Conservation (phyloP, 2,329 filamentous ascomycete species). For the Phialemoniopsis sp. region DNA sequence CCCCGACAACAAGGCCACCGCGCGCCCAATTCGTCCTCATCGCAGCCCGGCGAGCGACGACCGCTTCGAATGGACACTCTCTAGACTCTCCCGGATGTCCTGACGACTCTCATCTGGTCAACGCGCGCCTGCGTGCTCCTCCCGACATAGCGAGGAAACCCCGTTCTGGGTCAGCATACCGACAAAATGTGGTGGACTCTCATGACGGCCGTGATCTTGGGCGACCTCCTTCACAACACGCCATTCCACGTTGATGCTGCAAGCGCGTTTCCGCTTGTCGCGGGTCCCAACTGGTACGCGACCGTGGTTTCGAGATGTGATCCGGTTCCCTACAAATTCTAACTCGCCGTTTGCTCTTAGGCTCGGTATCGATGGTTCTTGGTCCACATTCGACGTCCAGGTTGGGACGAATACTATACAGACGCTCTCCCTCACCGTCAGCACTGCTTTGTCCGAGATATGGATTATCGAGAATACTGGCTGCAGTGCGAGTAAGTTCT, state of each 20-base stretch:
- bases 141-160: neutral
- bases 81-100: neutral
- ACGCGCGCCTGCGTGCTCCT: neutral
- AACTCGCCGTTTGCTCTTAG: conserved; percentile 24
- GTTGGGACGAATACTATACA: conserved; percentile 36
- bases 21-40: too few species aligned
- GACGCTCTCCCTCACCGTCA: conserved; percentile 53
- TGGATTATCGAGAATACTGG: conserved; percentile 66
- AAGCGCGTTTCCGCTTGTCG: conserved; percentile 9
- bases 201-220: conserved; percentile 15
- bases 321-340: too few species aligned
- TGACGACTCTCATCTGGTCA: neutral
- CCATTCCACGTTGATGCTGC: conserved; percentile 10
- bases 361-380: conserved; percentile 64
- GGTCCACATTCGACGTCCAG: conserved; percentile 65
- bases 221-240: conserved; percentile 16
- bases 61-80: too few species aligned
- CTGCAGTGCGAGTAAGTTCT: conserved; percentile 49
- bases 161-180: neutral
- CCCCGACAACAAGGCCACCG: too few species aligned
- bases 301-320: too few species aligned
- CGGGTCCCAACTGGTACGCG: conserved; percentile 19
- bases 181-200: conserved; percentile 19
- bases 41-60: too few species aligned
- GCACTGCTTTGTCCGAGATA: conserved; percentile 66